A percentile compares a stretch with the other conserved stretches of the same genome.
phyloP scores from a whole-genome alignment of 1,284 basidiomycete genomes.

The Malassezia arunalokei region DNA sequence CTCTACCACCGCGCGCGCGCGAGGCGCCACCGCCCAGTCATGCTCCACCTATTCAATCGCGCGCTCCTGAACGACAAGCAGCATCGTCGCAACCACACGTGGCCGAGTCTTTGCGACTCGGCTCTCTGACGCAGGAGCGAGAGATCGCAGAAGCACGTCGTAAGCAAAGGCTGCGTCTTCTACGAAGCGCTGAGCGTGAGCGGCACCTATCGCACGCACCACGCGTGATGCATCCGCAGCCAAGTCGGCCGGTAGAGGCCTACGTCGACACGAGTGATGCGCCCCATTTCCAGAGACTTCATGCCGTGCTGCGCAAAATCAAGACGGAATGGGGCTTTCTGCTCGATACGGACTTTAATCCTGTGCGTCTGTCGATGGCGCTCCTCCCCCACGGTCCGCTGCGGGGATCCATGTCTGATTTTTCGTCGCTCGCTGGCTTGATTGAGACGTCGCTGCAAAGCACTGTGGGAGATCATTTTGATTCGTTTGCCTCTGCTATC shows the following conservation, averaged over 20 bases:
- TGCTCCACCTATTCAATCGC: not conserved
- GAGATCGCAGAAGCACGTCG: slow-evolving; percentile 36
- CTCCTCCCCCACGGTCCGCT: slow-evolving; percentile 38
- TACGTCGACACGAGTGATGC: slow-evolving; percentile 29
- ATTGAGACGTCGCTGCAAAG: slow-evolving; percentile 40
- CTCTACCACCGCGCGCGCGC: not conserved
- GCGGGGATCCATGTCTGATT: slow-evolving; percentile 27
- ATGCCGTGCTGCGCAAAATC: slow-evolving; percentile 43
- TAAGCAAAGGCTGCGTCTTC: slow-evolving; percentile 34
- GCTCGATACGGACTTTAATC: slow-evolving; percentile 40
- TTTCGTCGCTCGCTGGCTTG: slow-evolving; percentile 29
- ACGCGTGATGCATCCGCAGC: slow-evolving; percentile 17
- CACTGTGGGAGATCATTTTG: slow-evolving; percentile 44
- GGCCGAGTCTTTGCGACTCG: slow-evolving; percentile 12
- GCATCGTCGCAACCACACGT: not conserved
- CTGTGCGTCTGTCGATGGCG: slow-evolving; percentile 33
- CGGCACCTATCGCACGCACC: slow-evolving; percentile 29
- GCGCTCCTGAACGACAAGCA: not conserved
- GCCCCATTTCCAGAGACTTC: slow-evolving; percentile 31
- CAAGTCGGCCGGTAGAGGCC: slow-evolving; percentile 18
- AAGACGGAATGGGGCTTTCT: slow-evolving; percentile 41
- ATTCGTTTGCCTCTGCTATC: slow-evolving; percentile 45
- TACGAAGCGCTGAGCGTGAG: slow-evolving; percentile 28
- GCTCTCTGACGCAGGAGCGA: slow-evolving; percentile 28
- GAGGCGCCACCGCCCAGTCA: not conserved